These are phyloP conservation scores for Aspergillus neotritici DNA, from an alignment of 2,329 filamentous ascomycete species.

Conservation along the genomic window DNA sequence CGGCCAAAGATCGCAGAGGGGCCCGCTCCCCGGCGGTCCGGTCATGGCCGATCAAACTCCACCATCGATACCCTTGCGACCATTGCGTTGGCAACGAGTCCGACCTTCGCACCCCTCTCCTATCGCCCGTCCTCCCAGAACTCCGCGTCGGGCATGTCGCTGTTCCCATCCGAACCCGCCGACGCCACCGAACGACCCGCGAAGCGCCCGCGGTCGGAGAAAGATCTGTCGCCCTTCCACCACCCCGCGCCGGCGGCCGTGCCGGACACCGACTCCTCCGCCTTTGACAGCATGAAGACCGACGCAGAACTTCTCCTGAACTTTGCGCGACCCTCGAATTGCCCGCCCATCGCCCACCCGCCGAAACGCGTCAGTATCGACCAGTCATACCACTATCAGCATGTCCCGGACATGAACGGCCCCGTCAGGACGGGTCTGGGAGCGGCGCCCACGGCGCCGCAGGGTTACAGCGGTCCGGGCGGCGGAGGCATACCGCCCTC, in stretches of 20 bases:
- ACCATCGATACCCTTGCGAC: slow-evolving; percentile 47
- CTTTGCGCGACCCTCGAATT: slow-evolving; percentile 37
- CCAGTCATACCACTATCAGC: slow-evolving; percentile 23
- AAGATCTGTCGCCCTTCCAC: slow-evolving; percentile 42
- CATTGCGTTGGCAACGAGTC: slow-evolving; percentile 47
- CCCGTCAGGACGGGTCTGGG: slow-evolving; percentile 19
- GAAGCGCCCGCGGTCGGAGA: slow-evolving; percentile 58
- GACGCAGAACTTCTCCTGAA: slow-evolving; percentile 47
- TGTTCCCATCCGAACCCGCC: slow-evolving; percentile 26
- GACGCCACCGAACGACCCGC: slow-evolving; percentile 45
- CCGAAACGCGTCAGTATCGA: slow-evolving; percentile 30
- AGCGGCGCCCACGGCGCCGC: slow-evolving; percentile 10
- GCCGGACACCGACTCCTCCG: slow-evolving; percentile 26
- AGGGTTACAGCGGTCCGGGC: slow-evolving; percentile 12
- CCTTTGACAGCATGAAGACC: slow-evolving; percentile 40
- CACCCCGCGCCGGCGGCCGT: slow-evolving; percentile 22
- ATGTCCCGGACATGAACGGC: slow-evolving; percentile 18
- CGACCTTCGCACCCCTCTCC: slow-evolving; percentile 35
- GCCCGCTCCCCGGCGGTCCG: slow-evolving; percentile 24
- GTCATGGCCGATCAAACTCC: slow-evolving; percentile 42
- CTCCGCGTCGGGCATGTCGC: slow-evolving; percentile 18
- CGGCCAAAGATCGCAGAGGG: slow-evolving; percentile 18
- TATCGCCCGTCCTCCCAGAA: slow-evolving; percentile 28
- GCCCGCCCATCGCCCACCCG: slow-evolving; percentile 19
- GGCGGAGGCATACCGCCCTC: slow-evolving; percentile 25